Evolutionary conservation across 2,329 filamentous ascomycete species (phyloP).

Genomic region (Ophiocordyceps unilateralis): DNA sequence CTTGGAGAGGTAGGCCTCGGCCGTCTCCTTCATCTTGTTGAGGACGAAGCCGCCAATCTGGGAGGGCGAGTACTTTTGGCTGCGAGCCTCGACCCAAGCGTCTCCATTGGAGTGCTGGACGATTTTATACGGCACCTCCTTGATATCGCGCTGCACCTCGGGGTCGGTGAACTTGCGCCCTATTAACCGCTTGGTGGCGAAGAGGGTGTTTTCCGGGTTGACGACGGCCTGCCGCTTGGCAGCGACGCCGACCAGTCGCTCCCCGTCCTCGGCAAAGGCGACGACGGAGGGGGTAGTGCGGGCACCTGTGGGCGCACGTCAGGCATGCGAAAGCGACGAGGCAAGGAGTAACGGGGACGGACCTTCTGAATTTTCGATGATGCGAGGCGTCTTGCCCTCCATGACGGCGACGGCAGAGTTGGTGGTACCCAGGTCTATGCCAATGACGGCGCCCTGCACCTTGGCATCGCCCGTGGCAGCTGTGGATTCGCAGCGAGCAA

Average conservation of each 20-base stretch:
- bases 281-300: conserved; percentile 57
- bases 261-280: conserved; percentile 86
- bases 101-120: conserved; percentile 93
- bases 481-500: conserved; percentile 64
- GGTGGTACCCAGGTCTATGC: conserved; percentile 95
- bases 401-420: conserved; percentile 96
- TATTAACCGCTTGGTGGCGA: conserved; percentile 97
- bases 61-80: conserved; percentile 93
- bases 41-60: conserved; percentile 94
- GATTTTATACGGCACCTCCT: conserved; percentile 98
- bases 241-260: conserved; percentile 90
- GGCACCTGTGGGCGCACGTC: conserved; percentile 10
- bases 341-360: conserved; percentile 7
- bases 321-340: too few relatives aligned
- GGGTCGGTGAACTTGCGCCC: conserved; percentile 88
- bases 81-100: conserved; percentile 86
- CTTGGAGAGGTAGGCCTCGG: conserved; percentile 82
- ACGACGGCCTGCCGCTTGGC: conserved; percentile 97
- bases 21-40: conserved; percentile 99
- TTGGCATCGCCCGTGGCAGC: conserved; percentile 38
- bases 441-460: conserved; percentile 90
- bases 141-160: conserved; percentile 92
- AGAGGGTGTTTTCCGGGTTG: conserved; percentile 96
- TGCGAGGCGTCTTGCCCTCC: conserved; percentile 90
- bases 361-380: conserved; percentile 97